Base-by-base conservation (phyloP, 2,329 filamentous ascomycete genomes). In the Coccinonectria pachysandricola region DNA sequence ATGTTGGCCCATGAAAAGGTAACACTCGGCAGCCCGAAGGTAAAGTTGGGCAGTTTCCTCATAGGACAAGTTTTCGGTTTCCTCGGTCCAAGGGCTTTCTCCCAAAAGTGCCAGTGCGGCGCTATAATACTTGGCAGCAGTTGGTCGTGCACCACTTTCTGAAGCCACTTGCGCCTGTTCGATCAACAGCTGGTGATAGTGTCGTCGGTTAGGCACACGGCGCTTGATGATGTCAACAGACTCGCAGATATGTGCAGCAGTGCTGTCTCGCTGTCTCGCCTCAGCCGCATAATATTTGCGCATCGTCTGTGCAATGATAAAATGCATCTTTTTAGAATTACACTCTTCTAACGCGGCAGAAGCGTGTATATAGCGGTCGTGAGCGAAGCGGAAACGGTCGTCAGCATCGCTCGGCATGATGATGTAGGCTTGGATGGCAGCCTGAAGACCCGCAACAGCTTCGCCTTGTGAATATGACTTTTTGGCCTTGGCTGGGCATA, bases 361-460 rank as follows among this genome's bases (percentile, higher is more conserved):
- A 10, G 83, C 84, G 48, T 81, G 75, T 26, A 86, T 68, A 45
- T 92, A 92, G 27, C 87, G 74, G 52, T 95, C 87, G 51, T 95
- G 87, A 17, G 79, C 76, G 50, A 95, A 95, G 17, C 76, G 75
- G 52, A 94, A 95, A 20, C 76, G 71, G 51, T 94, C 85, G 45
- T 95, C 88, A 2, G 77, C 76, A 36, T 91, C 83, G 12, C 80
- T 83, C 1, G 83, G 71, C 29, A 88, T 73, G 20, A 96, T 65
- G 27, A 95, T 75, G 45, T 82, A 93, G 4, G 79, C 71, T 42
- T 84, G 74, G 11, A 95, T 68, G 7, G 86, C 75, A 15, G 74
- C 75, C 48, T 94, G 84, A n/a, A 96, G 65, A 0, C 85, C 88
- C 21, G 71, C 71, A 4, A 91, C 67, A 1, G 79, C 69, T 39